Evolutionary conservation across 371 early-diverging fungal species (phyloP), one percentile per base, ranked within the genome.

Genomic region (Actinomortierella wolfii): DNA sequence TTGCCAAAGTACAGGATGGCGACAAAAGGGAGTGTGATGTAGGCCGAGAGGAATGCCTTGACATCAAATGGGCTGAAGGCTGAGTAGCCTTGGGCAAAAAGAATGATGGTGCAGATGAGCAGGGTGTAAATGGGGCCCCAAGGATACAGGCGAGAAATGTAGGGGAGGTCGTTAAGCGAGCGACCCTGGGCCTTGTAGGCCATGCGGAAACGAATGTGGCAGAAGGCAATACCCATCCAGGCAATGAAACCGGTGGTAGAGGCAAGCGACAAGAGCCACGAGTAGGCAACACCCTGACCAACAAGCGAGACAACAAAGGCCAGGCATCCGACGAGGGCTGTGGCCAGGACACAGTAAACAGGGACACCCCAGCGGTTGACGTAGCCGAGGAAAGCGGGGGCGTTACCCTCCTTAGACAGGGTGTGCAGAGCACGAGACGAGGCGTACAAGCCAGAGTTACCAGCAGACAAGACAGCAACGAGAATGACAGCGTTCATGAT

Each of bases 401-500:
- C 91, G 60, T 83, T 83, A 23, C 88, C 88, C 65, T 89, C 86
- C 41, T 84, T 77, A 28, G 92, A 85, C 54, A 92, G 66, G 18
- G 85, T 81, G 70, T 89, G 79, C 24, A 92, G 76, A 3, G 89
- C 88, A 61, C 93, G 88, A 11, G 86, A 86, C 25, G 89, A 89
- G 21, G 90, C 88, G 46, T 91, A 92, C 0, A 92, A 81, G 47
- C 89, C 89, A 24, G 90, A 89, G 78, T 92, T 92, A 49, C 89
- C 92, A 47, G 93, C 93, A 15, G 90, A 89, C 34, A 44, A 86
- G 83, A 74, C 85, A 56, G 79, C 89, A 18, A 89, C 76, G 20
- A 92, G 67, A 51, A 92, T 87, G 54, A 92, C 81, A 25, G 89
- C 93, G 60, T 92, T 92, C 90, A 92, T 90, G 44, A 92, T 59